These are phyloP conservation scores for Globisporangium paroecandrum DNA, from an alignment of 352 stramenopile genomes.

Conservation along the genomic window DNA sequence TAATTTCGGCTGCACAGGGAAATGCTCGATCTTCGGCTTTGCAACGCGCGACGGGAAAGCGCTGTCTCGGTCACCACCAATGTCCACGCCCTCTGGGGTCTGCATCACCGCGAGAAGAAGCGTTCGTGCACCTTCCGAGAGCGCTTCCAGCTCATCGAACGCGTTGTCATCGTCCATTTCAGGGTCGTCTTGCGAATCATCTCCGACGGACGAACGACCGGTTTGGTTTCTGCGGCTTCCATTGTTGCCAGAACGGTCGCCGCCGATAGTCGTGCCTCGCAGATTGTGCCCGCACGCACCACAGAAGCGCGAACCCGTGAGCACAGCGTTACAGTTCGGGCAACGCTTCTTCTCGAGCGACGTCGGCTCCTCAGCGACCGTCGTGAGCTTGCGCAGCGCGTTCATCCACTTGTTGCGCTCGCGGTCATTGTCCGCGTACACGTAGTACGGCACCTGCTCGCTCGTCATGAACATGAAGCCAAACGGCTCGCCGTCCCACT, in stretches of 20 bases:
- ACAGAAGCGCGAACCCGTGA: constrained; percentile 86
- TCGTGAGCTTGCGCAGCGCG: constrained; percentile 73
- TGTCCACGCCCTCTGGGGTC: constrained; percentile 76
- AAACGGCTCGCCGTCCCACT: constrained; percentile 83
- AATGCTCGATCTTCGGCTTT: constrained; percentile 6
- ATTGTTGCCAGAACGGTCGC: constrained; percentile 30
- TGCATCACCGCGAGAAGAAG: constrained; percentile 86
- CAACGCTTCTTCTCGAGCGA: constrained; percentile 78
- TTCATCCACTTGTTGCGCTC: constrained; percentile 89
- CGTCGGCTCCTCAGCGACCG: constrained; percentile 64
- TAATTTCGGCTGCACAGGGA: constrained; percentile 1
- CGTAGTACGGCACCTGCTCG: constrained; percentile 88
- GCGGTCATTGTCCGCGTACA: constrained; percentile 86
- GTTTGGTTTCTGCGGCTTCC: constrained; percentile 22
- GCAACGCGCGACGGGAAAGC: constrained; percentile 33
- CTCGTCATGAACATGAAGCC: constrained; percentile 90
- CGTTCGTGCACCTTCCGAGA: constrained; percentile 82
- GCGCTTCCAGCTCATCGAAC: constrained; percentile 83
- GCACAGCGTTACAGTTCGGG: constrained; percentile 75
- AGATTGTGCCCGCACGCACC: constrained; percentile 86
- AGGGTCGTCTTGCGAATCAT: constrained; percentile 49
- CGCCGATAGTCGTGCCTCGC: constrained; percentile 63
- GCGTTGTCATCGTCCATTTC: constrained; percentile 81
- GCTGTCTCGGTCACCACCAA: constrained; percentile 57
- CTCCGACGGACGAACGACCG: constrained; percentile 20